A percentile compares a stretch with the other conserved stretches of the same genome.
Evolutionary conservation across 768 basidiomycete genomes (phyloP).

Genomic region (Boletus vinaceobasis): DNA sequence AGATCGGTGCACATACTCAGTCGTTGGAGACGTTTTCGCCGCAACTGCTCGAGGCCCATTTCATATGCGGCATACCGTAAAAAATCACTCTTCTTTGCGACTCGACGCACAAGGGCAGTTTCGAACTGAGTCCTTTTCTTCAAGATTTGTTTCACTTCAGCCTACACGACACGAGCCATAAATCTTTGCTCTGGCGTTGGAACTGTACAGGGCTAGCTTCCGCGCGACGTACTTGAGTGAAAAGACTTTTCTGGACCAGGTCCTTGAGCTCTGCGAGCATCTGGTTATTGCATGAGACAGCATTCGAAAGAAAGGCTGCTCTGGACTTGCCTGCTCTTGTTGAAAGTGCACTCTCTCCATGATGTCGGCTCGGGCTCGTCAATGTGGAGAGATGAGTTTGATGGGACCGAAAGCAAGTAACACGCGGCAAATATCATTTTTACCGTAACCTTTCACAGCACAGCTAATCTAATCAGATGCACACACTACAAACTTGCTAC

Average conservation of each 20-base stretch:
- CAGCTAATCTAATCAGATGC: conserved; percentile 20
- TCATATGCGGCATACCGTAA: conserved; percentile 90
- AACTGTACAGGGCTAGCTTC: no score
- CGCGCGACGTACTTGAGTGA: conserved; percentile 60
- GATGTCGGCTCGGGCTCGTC: conserved; percentile 8
- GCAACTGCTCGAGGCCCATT: conserved; percentile 79
- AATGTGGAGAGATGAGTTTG: not conserved
- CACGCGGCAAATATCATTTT: conserved; percentile 8
- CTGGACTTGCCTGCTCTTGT: conserved; percentile 71
- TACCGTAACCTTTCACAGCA: not conserved
- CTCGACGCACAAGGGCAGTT: conserved; percentile 74
- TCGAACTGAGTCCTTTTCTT: conserved; percentile 83
- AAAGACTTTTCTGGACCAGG: conserved; percentile 78
- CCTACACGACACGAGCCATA: conserved; percentile 35
- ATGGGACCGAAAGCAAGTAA: not conserved
- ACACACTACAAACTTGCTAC: not conserved
- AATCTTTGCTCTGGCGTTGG: not conserved
- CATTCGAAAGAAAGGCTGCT: not conserved
- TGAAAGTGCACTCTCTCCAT: conserved; percentile 96
- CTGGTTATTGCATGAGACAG: conserved; percentile 32
- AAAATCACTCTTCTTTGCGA: conserved; percentile 84
- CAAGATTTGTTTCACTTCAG: conserved; percentile 81
- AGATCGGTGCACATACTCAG: conserved; percentile 48
- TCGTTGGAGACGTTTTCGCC: conserved; percentile 70
- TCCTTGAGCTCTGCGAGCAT: conserved; percentile 97